Conservation (phyloP, 2,329 filamentous ascomycete genomes). For the Emmonsiellopsis sp. region DNA sequence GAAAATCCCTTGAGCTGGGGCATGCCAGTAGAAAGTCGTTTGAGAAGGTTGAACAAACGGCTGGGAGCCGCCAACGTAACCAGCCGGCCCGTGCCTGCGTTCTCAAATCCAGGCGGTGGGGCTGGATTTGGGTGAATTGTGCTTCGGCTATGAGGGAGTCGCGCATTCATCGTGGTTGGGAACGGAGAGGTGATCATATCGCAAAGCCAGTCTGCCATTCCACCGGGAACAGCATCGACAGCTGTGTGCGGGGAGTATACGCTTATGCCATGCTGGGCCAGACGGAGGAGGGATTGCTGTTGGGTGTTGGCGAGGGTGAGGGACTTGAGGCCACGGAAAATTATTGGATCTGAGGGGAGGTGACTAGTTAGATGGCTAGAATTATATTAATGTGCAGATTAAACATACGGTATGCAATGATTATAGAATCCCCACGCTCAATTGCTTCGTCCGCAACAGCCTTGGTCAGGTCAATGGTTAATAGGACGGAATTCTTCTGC, state of each 20-base stretch:
- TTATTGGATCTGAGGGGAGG: conserved; percentile 69
- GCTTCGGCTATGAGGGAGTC: conserved; percentile 18
- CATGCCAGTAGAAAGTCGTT: conserved; percentile 52
- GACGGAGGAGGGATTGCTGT: conserved; percentile 71
- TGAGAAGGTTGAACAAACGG: conserved; percentile 49
- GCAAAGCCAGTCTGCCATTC: conserved; percentile 90
- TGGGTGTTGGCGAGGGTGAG: conserved; percentile 77
- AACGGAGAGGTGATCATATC: conserved; percentile 62
- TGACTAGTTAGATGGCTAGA: background rate
- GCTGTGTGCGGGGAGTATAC: conserved; percentile 96
- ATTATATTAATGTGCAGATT: background rate
- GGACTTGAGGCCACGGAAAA: conserved; percentile 86
- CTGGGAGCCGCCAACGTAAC: conserved; percentile 47
- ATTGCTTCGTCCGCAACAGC: conserved; percentile 89
- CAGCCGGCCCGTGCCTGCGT: conserved; percentile 54
- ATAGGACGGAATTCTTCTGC: conserved; percentile 59
- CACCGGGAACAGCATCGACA: conserved; percentile 74
- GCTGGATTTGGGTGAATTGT: conserved; percentile 39
- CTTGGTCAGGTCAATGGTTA: conserved; percentile 85
- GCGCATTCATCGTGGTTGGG: conserved; percentile 9
- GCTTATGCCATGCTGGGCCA: conserved; percentile 79
- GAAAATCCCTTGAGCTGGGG: conserved; percentile 59
- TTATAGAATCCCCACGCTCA: conserved; percentile 60
- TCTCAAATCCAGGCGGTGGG: conserved; percentile 31
- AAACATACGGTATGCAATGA: conserved; percentile 76